Conservation (phyloP, 495 filamentous ascomycete species). For the Hypoxylon rickii region DNA sequence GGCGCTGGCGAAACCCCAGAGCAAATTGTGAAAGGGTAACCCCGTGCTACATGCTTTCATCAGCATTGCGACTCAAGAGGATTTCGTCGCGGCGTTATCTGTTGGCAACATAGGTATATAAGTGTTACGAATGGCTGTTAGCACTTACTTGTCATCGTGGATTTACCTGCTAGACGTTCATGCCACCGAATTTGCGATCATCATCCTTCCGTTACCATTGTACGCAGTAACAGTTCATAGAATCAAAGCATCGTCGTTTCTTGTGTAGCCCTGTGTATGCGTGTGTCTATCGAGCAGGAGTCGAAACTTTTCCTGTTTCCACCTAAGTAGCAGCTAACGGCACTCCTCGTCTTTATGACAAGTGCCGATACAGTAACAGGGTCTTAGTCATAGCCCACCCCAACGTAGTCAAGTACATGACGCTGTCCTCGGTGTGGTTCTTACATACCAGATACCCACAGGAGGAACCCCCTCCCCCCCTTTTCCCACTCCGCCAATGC, state of each 20-base stretch:
- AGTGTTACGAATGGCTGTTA: neutral
- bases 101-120: neutral
- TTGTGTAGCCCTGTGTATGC: neutral
- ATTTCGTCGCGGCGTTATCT: conserved; percentile 1
- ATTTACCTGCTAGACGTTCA: neutral
- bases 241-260: neutral
- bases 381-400: conserved; percentile 9
- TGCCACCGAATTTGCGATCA: neutral
- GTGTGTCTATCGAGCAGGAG: neutral
- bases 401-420: conserved; percentile 3
- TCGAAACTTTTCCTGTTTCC: no score
- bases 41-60: conserved; percentile 1
- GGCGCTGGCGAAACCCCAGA: conserved; percentile 41
- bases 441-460: no score
- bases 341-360: neutral
- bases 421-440: neutral
- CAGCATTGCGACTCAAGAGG: neutral
- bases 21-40: conserved; percentile 45
- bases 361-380: neutral
- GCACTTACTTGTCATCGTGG: neutral
- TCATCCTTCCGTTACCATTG: neutral
- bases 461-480: no score
- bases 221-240: neutral
- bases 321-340: no score
- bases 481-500: neutral